Conservation (phyloP, 2,329 filamentous ascomycete genomes). For the Aspergillus oerlinghausenensis region DNA sequence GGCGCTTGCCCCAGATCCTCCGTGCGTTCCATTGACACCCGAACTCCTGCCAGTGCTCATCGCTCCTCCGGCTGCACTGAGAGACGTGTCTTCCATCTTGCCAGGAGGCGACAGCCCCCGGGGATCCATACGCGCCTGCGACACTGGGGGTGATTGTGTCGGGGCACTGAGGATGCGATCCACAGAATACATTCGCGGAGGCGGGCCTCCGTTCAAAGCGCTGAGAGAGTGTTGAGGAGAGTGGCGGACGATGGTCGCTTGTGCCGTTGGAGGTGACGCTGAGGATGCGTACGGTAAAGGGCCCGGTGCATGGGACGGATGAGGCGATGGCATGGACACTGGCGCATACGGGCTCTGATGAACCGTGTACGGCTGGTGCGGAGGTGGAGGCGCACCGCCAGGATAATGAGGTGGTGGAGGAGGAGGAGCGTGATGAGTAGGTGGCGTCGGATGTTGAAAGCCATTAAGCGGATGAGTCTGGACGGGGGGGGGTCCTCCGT, state of each 20-base stretch:
- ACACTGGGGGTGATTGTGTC: constrained; percentile 32
- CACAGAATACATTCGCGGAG: constrained; percentile 33
- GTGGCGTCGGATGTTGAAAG: constrained; percentile 24
- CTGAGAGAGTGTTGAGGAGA: constrained; percentile 36
- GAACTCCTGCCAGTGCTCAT: constrained; percentile 25
- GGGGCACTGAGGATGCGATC: constrained; percentile 33
- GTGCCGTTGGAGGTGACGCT: constrained; percentile 34
- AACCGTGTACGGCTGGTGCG: constrained; percentile 31
- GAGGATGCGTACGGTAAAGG: constrained; percentile 34
- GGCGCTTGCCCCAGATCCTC: constrained; percentile 61
- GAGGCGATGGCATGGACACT: constrained; percentile 31
- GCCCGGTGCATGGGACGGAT: constrained; percentile 26
- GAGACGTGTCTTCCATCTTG: constrained; percentile 26
- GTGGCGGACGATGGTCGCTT: constrained; percentile 32
- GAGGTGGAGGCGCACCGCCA: constrained; percentile 31
- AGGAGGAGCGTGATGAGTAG: constrained; percentile 27
- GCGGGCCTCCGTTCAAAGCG: constrained; percentile 32
- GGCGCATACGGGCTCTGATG: constrained; percentile 38
- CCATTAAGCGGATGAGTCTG: constrained; percentile 52
- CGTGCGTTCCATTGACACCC: constrained; percentile 23
- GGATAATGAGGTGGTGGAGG: constrained; percentile 29
- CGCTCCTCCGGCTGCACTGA: constrained; percentile 19
- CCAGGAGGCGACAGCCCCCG: constrained; percentile 30
- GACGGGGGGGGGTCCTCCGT: constrained; percentile 43
- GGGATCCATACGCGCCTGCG: constrained; percentile 32